phyloP scores from a whole-genome alignment of 805 yeast species.

The baker's yeast (Saccharomyces cerevisiae) region DNA sequence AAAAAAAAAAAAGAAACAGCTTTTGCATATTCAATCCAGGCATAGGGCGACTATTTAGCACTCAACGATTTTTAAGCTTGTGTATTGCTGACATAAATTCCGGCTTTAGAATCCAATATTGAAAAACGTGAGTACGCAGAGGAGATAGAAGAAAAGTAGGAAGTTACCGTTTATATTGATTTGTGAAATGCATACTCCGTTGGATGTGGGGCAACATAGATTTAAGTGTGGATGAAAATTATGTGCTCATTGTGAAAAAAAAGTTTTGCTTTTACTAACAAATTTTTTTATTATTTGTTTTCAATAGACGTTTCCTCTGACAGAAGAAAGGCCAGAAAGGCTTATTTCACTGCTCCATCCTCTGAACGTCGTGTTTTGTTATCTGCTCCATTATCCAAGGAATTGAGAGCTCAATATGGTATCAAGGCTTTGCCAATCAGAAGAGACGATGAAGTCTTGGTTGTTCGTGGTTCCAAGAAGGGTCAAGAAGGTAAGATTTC shows the following conservation, averaged over 20 bases:
- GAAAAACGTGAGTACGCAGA: background rate
- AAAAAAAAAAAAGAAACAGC: no score
- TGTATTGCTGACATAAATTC: background rate
- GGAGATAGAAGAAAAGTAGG: background rate
- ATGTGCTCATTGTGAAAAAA: background rate
- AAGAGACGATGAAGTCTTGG: constrained; percentile 90
- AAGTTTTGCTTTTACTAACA: constrained; percentile 16
- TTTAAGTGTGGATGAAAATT: background rate
- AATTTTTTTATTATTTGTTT: constrained; percentile 2
- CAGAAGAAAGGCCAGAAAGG: constrained; percentile 99
- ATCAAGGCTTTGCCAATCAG: constrained; percentile 93
- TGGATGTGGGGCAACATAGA: background rate
- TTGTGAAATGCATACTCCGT: background rate
- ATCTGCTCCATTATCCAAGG: constrained; percentile 98
- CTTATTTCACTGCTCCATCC: constrained; percentile 96
- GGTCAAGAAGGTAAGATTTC: constrained; percentile 97
- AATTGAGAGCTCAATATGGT: constrained; percentile 93
- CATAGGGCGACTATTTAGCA: background rate
- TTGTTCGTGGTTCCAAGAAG: constrained; percentile 97
- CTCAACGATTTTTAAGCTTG: background rate
- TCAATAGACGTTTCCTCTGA: constrained; percentile 89
- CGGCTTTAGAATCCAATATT: background rate
- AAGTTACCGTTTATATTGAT: background rate
- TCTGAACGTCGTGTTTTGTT: constrained; percentile 85
- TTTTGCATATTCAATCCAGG: background rate